phyloP scores from a whole-genome alignment of 2,329 filamentous ascomycete species.

The Penicillium sp. region DNA sequence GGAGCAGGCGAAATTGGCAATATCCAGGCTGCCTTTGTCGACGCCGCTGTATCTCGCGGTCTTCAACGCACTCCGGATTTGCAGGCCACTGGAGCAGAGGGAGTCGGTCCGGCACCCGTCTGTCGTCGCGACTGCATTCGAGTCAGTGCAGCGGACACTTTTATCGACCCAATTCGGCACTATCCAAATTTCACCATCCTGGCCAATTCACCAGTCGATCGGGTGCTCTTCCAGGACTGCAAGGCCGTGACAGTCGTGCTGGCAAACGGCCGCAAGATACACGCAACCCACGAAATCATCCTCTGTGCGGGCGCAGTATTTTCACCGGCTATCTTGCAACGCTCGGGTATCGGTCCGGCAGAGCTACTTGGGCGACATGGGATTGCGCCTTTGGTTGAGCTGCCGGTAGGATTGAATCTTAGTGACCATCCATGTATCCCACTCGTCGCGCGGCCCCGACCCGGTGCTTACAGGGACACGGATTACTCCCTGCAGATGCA shows the following conservation, averaged over 20 bases:
- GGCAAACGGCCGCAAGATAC: slow-evolving; percentile 4
- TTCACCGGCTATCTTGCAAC: slow-evolving; percentile 16
- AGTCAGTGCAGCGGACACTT: slow-evolving; percentile 15
- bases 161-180: slow-evolving; percentile 11
- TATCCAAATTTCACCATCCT: slow-evolving; percentile 11
- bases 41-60: slow-evolving; percentile 5
- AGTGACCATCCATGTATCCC: slow-evolving; percentile 17
- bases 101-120: slow-evolving; percentile 13
- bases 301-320: slow-evolving; percentile 15
- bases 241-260: slow-evolving; percentile 7
- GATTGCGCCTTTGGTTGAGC: slow-evolving; percentile 8
- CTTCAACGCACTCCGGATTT: slow-evolving; percentile 7
- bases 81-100: slow-evolving; percentile 12
- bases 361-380: slow-evolving; percentile 2
- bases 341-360: slow-evolving; percentile 17
- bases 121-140: slow-evolving; percentile 10
- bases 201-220: slow-evolving; percentile 8
- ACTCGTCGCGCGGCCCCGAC: slow-evolving; percentile 12
- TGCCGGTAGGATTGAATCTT: slow-evolving; percentile 15
- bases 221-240: slow-evolving; percentile 4
- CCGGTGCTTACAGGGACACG: slow-evolving; percentile 14
- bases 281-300: slow-evolving; percentile 12
- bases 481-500: slow-evolving; percentile 18
- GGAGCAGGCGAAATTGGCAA: slow-evolving; percentile 15
- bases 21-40: slow-evolving; percentile 12